Conservation (phyloP, 2,329 filamentous ascomycete genomes). For the Nemania sp. region DNA sequence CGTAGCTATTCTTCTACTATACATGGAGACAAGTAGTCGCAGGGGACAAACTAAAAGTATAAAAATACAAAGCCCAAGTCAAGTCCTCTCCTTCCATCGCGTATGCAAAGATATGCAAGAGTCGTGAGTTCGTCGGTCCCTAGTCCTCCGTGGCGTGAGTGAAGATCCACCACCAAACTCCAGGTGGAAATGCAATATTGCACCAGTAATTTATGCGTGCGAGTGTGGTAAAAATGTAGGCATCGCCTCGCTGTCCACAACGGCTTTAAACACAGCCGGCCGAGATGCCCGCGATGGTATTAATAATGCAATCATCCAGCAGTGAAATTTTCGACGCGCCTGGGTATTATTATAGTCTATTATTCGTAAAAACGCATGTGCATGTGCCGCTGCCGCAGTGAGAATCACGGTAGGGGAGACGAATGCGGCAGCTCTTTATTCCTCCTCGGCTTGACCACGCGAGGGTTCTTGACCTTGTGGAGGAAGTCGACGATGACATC, state of each 20-base stretch:
- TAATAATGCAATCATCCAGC: slow-evolving; percentile 17
- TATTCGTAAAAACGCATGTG: slow-evolving; percentile 15
- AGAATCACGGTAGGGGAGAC: slow-evolving; percentile 39
- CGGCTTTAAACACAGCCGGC: neutral
- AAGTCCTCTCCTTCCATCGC: slow-evolving; percentile 12
- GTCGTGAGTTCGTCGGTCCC: slow-evolving; percentile 18
- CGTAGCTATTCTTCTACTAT: neutral
- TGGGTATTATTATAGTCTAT: slow-evolving; percentile 19
- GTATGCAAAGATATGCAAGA: slow-evolving; percentile 7
- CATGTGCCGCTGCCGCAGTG: neutral
- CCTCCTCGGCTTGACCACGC: slow-evolving; percentile 45
- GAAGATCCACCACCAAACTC: slow-evolving; percentile 21
- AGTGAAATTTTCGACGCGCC: slow-evolving; percentile 10
- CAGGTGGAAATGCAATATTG: slow-evolving; percentile 26
- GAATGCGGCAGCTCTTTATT: slow-evolving; percentile 41
- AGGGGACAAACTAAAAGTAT: neutral
- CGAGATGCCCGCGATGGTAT: neutral
- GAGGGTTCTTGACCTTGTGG: slow-evolving; percentile 68
- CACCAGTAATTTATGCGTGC: slow-evolving; percentile 1
- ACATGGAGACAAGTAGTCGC: neutral
- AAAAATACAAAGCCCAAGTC: slow-evolving; percentile 4
- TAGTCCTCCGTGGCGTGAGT: slow-evolving; percentile 12
- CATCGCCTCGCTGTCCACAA: neutral
- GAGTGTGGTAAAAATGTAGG: neutral
- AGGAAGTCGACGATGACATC: slow-evolving; percentile 81